Conservation (phyloP, 1,284 basidiomycete genomes). For the Tausonia pullulans region DNA sequence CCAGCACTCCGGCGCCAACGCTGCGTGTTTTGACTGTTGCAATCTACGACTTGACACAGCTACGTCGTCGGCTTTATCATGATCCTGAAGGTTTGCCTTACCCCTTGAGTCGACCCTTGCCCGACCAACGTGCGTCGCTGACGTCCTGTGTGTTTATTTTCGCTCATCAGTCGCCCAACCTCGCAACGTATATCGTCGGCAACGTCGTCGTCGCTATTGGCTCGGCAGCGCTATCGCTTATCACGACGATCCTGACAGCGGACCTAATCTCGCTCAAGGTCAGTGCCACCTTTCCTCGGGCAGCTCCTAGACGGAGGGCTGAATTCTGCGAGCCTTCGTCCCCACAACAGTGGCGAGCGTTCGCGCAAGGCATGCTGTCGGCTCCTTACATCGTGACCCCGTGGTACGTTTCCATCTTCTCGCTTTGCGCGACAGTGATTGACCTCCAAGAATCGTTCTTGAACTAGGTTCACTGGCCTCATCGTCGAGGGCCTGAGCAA, state of each 20-base stretch:
- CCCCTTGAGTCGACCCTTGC: slow-evolving; percentile 36
- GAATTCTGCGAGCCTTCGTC: not conserved
- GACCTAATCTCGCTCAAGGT: slow-evolving; percentile 1
- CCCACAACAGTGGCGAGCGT: slow-evolving; percentile 17
- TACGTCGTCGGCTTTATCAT: slow-evolving; percentile 3
- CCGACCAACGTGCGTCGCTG: no score
- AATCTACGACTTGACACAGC: no score
- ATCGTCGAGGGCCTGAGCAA: slow-evolving; percentile 17
- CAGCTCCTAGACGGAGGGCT: not conserved
- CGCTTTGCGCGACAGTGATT: no score
- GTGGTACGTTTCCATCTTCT: not conserved
- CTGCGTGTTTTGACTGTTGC: no score
- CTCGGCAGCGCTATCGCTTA: not conserved
- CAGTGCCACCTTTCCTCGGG: not conserved
- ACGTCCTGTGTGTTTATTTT: no score
- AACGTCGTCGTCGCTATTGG: not conserved
- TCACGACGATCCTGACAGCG: not conserved
- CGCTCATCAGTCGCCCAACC: slow-evolving; percentile 35
- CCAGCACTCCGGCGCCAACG: not conserved
- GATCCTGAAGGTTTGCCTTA: not conserved
- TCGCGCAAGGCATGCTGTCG: slow-evolving; percentile 17
- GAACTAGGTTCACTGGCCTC: slow-evolving; percentile 12
- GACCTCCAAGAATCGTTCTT: no score
- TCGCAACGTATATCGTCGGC: not conserved
- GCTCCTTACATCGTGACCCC: slow-evolving; percentile 17